These are phyloP conservation scores for Hericium rajendrae DNA, from an alignment of 768 basidiomycete genomes.

Conservation along the genomic window DNA sequence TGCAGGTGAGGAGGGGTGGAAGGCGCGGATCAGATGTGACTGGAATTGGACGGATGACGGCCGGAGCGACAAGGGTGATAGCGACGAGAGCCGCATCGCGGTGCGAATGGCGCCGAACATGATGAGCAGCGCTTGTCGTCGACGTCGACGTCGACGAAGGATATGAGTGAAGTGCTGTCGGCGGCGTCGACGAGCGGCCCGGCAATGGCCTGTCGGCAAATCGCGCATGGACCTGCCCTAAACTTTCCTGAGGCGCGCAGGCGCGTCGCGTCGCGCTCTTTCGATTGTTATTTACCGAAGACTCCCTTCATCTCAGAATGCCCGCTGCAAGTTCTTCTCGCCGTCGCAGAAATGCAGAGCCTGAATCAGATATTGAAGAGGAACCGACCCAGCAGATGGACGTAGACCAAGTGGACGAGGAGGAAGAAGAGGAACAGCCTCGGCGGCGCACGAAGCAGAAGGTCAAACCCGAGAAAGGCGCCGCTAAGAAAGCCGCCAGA, in stretches of 20 bases:
- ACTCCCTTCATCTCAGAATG: constrained; percentile 20
- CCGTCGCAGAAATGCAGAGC: constrained; percentile 33
- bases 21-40: constrained; percentile 28
- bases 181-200: constrained; percentile 4
- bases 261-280: constrained; percentile 11
- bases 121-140: neutral
- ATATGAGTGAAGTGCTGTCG: constrained; percentile 1
- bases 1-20: constrained; percentile 53
- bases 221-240: constrained; percentile 21
- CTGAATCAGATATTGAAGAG: constrained; percentile 55
- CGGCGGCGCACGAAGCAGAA: constrained; percentile 23
- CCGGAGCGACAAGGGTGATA: neutral
- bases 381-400: constrained; percentile 28
- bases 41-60: constrained; percentile 9
- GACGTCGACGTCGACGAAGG: neutral
- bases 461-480: constrained; percentile 19
- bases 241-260: constrained; percentile 11
- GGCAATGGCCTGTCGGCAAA: constrained; percentile 2
- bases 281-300: neutral
- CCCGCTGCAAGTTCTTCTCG: constrained; percentile 23
- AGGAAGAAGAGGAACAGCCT: constrained; percentile 26
- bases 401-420: constrained; percentile 32
- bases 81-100: constrained; percentile 9
- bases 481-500: constrained; percentile 16
- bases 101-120: constrained; percentile 16